Evolutionary conservation across 23 red algal genomes (phyloP), one percentile per base, ranked within the genome.

Genomic region (Gracilaria caudata): DNA sequence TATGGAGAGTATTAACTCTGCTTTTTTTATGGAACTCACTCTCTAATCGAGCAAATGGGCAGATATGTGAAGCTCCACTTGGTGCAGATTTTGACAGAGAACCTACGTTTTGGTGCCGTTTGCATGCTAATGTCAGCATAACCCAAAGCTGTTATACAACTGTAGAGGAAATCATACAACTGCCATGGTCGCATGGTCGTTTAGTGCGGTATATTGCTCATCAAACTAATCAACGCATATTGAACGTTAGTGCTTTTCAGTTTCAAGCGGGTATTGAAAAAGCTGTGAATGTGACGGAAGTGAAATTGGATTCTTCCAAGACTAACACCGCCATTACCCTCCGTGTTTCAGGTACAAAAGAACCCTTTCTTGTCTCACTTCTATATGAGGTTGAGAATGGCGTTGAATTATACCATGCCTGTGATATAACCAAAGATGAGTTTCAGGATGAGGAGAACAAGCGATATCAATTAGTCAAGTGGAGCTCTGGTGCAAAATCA

Each of bases 201-300:
- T 26, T 89, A 25, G 61, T 72, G 35, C 68, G 85, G 20, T 79
- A 66, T 34, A 58, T 89, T 78, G 73, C 85, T 24, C 68, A 89
- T 49, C 85, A 89, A 89, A 35, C 51, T 1, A 64, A 54, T n/a
- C 85, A 89, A 47, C 16, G 7, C 1, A 30, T 86, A 23, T 6
- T 25, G 11, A 34, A 86, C 12, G 43, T 86, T 7, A 3, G 20
- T 23, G 82, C 64, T 19, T 73, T 71, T 30, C n/a, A 32, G 17
- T 8, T 55, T 1, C 37, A 72, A 10, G 28, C 7, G 1, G 55
- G 68, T 10, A 19, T 43, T 19, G 26, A 10, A 29, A 60, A 47
- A 12, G 24, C 59, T 35, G 11, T 77, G 25, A 38, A 14, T 0
- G 30, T 79, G 12, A 45, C 39, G 2, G 73, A 40, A 57, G n/a